Conservation (phyloP, 2,329 filamentous ascomycete genomes). For the Verticillium dahliae region DNA sequence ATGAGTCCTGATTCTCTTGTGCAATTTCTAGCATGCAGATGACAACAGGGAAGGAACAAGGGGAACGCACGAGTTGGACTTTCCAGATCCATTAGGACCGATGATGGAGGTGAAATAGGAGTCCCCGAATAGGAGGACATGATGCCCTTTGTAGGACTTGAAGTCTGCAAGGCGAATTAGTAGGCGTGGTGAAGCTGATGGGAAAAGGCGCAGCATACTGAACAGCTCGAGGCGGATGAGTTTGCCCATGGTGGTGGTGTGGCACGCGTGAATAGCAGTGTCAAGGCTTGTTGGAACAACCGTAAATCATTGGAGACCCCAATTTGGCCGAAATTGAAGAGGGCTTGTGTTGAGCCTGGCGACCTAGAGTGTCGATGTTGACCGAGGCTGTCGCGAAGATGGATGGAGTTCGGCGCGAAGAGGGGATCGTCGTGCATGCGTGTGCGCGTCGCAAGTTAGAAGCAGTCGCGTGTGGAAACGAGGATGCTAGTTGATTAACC, state of each 20-base stretch:
- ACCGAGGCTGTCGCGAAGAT: neutral
- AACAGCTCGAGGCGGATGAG: conserved; percentile 90
- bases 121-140: conserved; percentile 89
- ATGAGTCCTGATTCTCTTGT: neutral
- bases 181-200: neutral
- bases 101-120: conserved; percentile 99
- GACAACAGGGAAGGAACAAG: conserved; percentile 1
- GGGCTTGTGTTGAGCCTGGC: neutral
- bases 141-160: conserved; percentile 98
- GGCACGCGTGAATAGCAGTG: neutral
- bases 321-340: neutral
- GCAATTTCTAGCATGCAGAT: neutral
- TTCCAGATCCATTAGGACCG: conserved; percentile 97
- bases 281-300: neutral
- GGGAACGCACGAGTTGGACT: conserved; percentile 80
- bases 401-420: neutral
- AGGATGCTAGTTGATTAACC: neutral
- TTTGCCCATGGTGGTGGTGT: conserved; percentile 74
- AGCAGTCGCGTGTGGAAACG: neutral
- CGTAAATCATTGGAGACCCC: neutral
- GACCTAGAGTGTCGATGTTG: neutral
- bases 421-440: neutral
- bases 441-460: neutral
- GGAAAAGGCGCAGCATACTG: conserved; percentile 50
- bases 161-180: conserved; percentile 57